A percentile compares a stretch with the other conserved stretches of the same genome.
phyloP scores from a whole-genome alignment of 1,284 basidiomycete genomes.

The Cutaneotrichosporon daszewskae region DNA sequence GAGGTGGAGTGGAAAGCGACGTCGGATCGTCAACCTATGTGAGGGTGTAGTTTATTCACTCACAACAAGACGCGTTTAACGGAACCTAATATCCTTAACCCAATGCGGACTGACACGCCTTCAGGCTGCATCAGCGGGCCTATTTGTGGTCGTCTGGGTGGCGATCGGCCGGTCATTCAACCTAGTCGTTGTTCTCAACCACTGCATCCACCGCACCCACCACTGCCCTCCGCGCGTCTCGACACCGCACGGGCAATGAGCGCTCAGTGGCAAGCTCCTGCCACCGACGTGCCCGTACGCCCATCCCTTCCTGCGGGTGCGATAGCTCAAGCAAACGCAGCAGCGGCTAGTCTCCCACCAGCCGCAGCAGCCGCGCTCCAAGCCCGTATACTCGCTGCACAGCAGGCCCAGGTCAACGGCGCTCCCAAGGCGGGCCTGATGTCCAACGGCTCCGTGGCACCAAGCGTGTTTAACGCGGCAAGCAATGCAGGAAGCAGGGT shows the following conservation, averaged over 20 bases:
- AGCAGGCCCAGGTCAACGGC: neutral
- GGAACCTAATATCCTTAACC: too few species aligned
- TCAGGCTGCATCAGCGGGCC: too few species aligned
- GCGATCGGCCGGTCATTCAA: too few species aligned
- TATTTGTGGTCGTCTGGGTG: too few species aligned
- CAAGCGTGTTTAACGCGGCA: neutral
- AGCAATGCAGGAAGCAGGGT: neutral
- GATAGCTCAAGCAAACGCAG: constrained; percentile 11
- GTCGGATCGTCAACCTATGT: too few species aligned
- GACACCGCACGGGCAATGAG: constrained; percentile 1
- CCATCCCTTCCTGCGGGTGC: constrained; percentile 5
- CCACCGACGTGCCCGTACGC: constrained; percentile 1
- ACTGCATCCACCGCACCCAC: neutral
- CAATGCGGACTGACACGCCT: too few species aligned
- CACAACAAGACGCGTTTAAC: too few species aligned
- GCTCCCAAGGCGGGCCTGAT: neutral
- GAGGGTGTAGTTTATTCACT: too few species aligned
- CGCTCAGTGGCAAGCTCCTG: constrained; percentile 2
- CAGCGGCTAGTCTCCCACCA: neutral
- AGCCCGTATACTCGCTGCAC: neutral
- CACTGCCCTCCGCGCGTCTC: neutral
- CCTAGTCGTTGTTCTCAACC: too few species aligned
- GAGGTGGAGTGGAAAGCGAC: too few species aligned
- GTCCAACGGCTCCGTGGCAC: constrained; percentile 10
- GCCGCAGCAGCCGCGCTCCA: neutral